Base-by-base conservation (phyloP, 1,284 basidiomycete genomes). In the Boletus sp. region DNA sequence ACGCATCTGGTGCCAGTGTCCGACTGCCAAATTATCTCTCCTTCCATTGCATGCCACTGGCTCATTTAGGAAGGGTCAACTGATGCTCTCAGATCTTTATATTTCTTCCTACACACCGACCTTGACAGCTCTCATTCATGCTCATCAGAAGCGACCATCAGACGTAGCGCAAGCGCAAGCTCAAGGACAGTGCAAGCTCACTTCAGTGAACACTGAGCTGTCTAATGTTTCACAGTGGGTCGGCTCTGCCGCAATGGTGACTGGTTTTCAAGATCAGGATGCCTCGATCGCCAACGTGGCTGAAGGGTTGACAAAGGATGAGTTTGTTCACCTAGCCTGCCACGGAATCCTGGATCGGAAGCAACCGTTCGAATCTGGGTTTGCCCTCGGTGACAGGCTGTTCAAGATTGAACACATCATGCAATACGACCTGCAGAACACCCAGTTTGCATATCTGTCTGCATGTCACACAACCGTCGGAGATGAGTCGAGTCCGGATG, bases 1-100 rank as follows among this genome's bases (percentile, higher is more conserved):
- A 3, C 61, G 61, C 4, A 64, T 73, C 5, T 71, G 69, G 66
- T 72, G 69, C n/a, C n/a, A n/a, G 70, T 72, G 68, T 44, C 68
- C 65, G 2, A 71, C 69, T 3, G 58, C 57, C 3, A 39, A 52
- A 1, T 47, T 70, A 7, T 61, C 58, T 13, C 48, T 46, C 16
- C 49, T 51, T 17, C 30, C 44, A 3, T 16, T 52, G 7, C 50
- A 38, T 3, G 67, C 68, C 2, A 64, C 69, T 0, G 66, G 64
- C 16, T 39, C 52, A 0, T 52, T 46, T 25, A 16, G 29, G 26
- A 30, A 23, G n/a, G 33, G 36, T 6, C 35, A 44, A 7, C 13
- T 12, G 7, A 53, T 49, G 25, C 48, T 72, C 6, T 53, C 55
- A 0, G 55, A 67, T 61, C 4, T 16, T n/a, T n/a, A n/a, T n/a